Evolutionary conservation across 768 basidiomycete species (phyloP).

Genomic region (Collybia mongolica): DNA sequence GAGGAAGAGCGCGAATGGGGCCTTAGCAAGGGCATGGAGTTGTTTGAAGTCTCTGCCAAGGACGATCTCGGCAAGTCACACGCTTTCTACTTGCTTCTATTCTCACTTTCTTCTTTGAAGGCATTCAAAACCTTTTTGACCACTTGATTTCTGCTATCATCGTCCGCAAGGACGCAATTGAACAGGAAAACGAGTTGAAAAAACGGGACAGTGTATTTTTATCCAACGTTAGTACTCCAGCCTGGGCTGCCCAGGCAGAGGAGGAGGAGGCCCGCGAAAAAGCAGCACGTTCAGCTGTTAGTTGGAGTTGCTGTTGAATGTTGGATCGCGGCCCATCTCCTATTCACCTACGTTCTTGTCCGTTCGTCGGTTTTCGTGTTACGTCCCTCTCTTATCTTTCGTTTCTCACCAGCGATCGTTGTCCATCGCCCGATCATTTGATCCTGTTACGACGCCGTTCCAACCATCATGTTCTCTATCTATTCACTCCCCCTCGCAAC

Average conservation of each 20-base stretch:
- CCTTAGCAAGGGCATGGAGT: constrained; percentile 77
- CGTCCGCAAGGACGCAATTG: constrained; percentile 72
- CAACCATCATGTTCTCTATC: constrained; percentile 14
- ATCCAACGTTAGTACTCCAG: constrained; percentile 57
- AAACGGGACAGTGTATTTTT: constrained; percentile 85
- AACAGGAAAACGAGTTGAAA: constrained; percentile 76
- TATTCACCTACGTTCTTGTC: constrained; percentile 1
- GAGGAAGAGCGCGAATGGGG: constrained; percentile 69
- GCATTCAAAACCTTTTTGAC: constrained; percentile 79
- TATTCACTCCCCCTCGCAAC: constrained; percentile 15
- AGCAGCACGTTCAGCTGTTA: constrained; percentile 44
- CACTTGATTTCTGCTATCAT: constrained; percentile 82
- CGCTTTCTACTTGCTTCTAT: constrained; percentile 10
- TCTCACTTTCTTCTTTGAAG: constrained; percentile 35
- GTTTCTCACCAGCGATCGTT: constrained; percentile 12
- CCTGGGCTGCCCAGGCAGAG: constrained; percentile 79
- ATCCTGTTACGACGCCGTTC: constrained; percentile 16
- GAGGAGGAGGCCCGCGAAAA: constrained; percentile 71
- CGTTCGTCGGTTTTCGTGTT: constrained; percentile 4
- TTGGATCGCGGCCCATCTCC: constrained; percentile 14
- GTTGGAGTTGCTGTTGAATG: constrained; percentile 72
- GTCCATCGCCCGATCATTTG: constrained; percentile 2
- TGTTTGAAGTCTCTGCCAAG: constrained; percentile 91
- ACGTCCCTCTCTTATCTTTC: constrained; percentile 24
- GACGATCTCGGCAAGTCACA: constrained; percentile 69